Base-by-base conservation (phyloP, 768 basidiomycete species). In the Tulasnella sp. region DNA sequence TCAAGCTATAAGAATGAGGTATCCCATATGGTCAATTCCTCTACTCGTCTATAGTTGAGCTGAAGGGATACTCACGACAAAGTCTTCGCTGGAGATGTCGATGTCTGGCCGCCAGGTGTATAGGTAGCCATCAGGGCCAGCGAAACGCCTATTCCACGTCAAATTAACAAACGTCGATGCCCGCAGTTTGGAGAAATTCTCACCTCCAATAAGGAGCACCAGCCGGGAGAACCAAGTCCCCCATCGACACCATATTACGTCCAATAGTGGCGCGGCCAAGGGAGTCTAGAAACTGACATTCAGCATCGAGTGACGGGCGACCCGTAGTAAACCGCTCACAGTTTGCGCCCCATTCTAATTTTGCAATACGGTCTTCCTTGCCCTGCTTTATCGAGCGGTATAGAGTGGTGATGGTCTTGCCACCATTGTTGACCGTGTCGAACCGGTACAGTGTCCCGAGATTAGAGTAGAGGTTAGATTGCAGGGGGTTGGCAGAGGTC, bases 281-380 rank as follows among this genome's bases (percentile, higher is more conserved):
- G 76, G 91, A 90, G 78, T 93, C 75, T 76, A 42, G 31, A 45
- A 70, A 45, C n/a, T 11, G 9, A 29, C 22, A 14, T n/a, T 39
- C 25, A 40, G 64, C n/a, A 17, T 71, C 37, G 36, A 64, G 22
- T 25, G 22, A 11, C n/a, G 58, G 2, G 14, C 67, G 52, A n/a
- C n/a, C n/a, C n/a, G 29, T 40, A 7, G 19, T 22, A 40, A 54
- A 8, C 38, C 40, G 19, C 75, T 22, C 67, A 76, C 75, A 93
- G 79, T 89, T 93, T 69, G 90, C 85, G 75, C 91, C 88, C 93
- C 93, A 95, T 83, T 95, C 93, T 73, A 94, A 88, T 84, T 90
- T 93, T 79, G 93, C 93, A 81, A 94, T 90, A 67, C 92, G 90
- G 82, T 95, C 93, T 84, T 94, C 93, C 82, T 91, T 93, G 85